Evolutionary conservation across 495 filamentous ascomycete genomes (phyloP), one percentile per base, ranked within the genome.

Genomic region (Xylaria curta): DNA sequence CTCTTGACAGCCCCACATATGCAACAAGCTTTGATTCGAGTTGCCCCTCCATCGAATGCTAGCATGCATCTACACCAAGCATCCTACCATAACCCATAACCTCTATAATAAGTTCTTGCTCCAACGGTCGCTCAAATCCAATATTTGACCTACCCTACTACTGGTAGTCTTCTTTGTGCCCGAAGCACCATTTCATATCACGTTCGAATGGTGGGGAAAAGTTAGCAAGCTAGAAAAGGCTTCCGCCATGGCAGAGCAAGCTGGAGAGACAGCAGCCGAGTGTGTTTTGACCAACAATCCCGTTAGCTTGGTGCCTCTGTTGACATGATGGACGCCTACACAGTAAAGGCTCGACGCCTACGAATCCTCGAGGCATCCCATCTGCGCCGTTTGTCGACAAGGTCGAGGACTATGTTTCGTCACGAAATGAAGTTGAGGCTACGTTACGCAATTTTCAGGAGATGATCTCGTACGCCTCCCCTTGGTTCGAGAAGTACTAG

Each of bases 301-400:
- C 44, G 15, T 60, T 40, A 4, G 62, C 9, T 38, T 66, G 21
- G 40, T 17, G 15, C 38, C 36, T 71, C 51, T 47, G 62, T 36
- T 71, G 51, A 71, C 62, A 71, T 13, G 42, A 46, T 71, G 46
- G 2, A 46, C 47, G 36, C 38, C 21, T 40, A 49, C 58, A 36
- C 69, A 84, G 85, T 62, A 83, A 82, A 78, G 86, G 88, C 83
- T 84, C 85, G 47, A 82, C 86, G 33, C 80, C 86, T 73, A 92
- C 94, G 60, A 99, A 99, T 84, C 91, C 95, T 54, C 91, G 96
- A 74, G 96, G 96, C 76, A 99, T 99, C 72, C 96, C 96, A 69
- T 87, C 89, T 76, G 97, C 97, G 71, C 96, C 97, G 40, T 99
- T 99, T 77, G 92, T 98, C 78, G 95, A 97, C 83, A 93, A 95